These are phyloP conservation scores for Lentinula lateritia DNA, from an alignment of 768 basidiomycete genomes.

Conservation along the genomic window DNA sequence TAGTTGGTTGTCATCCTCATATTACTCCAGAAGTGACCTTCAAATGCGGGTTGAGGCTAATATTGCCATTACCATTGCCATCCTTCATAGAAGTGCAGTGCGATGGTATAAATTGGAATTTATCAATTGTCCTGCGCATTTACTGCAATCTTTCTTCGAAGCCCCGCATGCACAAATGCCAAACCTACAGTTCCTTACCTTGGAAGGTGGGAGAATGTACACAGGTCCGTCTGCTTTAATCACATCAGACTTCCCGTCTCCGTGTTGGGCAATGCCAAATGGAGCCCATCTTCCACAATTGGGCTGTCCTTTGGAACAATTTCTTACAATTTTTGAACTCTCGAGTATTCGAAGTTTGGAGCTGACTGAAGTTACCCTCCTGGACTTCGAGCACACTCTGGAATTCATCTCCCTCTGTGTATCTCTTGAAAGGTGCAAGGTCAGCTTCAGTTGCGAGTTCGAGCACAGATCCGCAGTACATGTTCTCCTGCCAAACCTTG, in stretches of 20 bases:
- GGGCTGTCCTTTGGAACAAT: not conserved
- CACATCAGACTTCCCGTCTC: not conserved
- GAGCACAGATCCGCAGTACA: not conserved
- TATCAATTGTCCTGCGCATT: not conserved
- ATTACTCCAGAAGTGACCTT: not conserved
- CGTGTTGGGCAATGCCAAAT: not conserved
- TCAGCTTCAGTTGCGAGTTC: not conserved
- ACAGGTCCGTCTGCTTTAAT: not conserved
- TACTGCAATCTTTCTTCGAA: not conserved
- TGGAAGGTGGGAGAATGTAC: not conserved
- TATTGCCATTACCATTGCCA: not conserved
- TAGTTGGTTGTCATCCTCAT: not conserved
- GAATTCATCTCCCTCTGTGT: not conserved
- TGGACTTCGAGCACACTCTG: not conserved
- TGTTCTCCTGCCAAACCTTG: not conserved
- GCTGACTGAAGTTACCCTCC: not conserved
- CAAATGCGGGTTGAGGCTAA: not conserved
- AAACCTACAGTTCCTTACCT: not conserved
- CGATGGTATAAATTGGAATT: not conserved
- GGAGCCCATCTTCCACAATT: not conserved
- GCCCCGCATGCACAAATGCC: not conserved
- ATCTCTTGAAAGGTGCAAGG: not conserved
- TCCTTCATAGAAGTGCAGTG: not conserved
- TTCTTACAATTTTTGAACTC: not conserved
- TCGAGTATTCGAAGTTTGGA: not conserved